Evolutionary conservation across 2,329 filamentous ascomycete genomes (phyloP), one percentile per base, ranked within the genome.

Genomic region (Aspergillus melleus): DNA sequence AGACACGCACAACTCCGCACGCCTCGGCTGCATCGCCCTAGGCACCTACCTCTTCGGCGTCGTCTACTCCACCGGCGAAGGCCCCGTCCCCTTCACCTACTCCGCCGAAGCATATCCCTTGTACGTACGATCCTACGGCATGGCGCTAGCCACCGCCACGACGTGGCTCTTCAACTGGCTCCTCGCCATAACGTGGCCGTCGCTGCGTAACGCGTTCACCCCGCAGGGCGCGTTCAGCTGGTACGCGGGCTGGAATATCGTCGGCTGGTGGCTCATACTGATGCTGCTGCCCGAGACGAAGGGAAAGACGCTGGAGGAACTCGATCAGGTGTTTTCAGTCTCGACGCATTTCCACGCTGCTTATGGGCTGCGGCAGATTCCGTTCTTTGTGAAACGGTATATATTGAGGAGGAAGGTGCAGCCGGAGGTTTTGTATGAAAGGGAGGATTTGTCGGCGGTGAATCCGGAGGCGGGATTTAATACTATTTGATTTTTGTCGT

Each of bases 51-150:
- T 81, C 2, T 81, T 80, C 64, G 76, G 76, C 36, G 69, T 77
- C 2, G 75, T 78, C 39, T 80, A 80, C 59, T 80, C 79, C 1
- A 85, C 86, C 1, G 87, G 87, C 42, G 86, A 86, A 68, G 87
- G 87, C 0, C 83, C 84, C 0, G 86, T 88, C 0, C 86, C 87
- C 0, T 89, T 88, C 67, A 88, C 85, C 0, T 89, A 89, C 70
- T 87, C 85, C 0, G 86, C 87, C 20, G 87, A 89, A 70, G 86
- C 85, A 1, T 89, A 88, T 67, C 86, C 86, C 4, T 76, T 88
- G 2, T 87, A 88, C 62, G 83, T 88, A 46, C 83, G 86, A 16
- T 80, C 84, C 2, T 78, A 86, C 53, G 86, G 85, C 46, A 88
- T 88, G 86, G 83, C 84, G 1, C 75, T 87, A 0, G 81, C 84